Conservation (phyloP, 73 alveolate genomes). For the Paramecium sexaurelia region DNA sequence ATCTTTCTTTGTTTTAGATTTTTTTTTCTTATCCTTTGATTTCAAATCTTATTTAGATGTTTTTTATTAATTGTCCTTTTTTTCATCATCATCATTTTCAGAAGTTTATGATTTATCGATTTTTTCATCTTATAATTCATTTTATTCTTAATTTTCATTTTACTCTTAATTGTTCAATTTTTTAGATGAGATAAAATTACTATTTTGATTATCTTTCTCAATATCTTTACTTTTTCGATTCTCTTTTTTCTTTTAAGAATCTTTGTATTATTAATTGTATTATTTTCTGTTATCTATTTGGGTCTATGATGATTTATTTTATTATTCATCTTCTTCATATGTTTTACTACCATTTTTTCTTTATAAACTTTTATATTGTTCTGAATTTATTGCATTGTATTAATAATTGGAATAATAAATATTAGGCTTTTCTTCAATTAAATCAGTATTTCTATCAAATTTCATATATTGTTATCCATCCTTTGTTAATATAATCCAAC, state of each 20-base stretch:
- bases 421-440: neutral
- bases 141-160: neutral
- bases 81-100: neutral
- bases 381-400: neutral
- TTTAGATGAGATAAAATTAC: neutral
- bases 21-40: neutral
- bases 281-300: neutral
- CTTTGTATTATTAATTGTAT: neutral
- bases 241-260: neutral
- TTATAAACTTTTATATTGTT: neutral
- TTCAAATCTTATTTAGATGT: neutral
- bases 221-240: neutral
- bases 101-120: neutral
- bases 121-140: neutral
- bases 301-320: too few species aligned
- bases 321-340: neutral
- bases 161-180: neutral
- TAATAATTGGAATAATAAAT: neutral
- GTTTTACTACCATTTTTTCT: neutral
- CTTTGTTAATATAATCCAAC: neutral
- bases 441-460: neutral
- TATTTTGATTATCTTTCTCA: neutral
- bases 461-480: neutral
- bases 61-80: neutral
- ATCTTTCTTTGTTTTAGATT: neutral